Percentiles rank a stretch among this genome's conserved stretches.
phyloP scores from a whole-genome alignment of 1,139 yeast species.

The Suhomyces choctaworum region DNA sequence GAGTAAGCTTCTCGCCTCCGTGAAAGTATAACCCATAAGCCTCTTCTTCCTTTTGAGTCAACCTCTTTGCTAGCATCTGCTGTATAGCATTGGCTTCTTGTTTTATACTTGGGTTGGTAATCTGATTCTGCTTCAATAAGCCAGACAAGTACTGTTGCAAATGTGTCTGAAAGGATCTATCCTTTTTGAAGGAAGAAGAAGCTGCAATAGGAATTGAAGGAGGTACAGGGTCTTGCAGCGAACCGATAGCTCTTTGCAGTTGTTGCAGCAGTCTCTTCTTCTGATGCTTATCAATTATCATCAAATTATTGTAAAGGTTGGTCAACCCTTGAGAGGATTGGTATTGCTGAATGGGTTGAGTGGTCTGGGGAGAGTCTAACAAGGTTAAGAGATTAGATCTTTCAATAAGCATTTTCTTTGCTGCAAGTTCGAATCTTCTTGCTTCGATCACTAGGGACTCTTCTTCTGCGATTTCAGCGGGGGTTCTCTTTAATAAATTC shows the following conservation, averaged over 20 bases:
- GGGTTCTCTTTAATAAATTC: slow-evolving; percentile 75
- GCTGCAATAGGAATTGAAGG: slow-evolving; percentile 62
- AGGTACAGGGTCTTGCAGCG: slow-evolving; percentile 51
- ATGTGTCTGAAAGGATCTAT: slow-evolving; percentile 52
- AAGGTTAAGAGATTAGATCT: slow-evolving; percentile 76
- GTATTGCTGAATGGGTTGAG: slow-evolving; percentile 75
- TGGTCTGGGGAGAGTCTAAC: slow-evolving; percentile 85
- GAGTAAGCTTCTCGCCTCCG: slow-evolving; percentile 65
- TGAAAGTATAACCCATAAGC: slow-evolving; percentile 85
- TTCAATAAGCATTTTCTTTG: slow-evolving; percentile 84
- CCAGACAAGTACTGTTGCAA: slow-evolving; percentile 47
- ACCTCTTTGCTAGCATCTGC: slow-evolving; percentile 51
- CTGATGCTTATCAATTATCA: slow-evolving; percentile 70
- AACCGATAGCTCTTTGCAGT: slow-evolving; percentile 29
- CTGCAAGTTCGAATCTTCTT: slow-evolving; percentile 86
- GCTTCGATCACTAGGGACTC: slow-evolving; percentile 93
- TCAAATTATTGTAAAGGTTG: slow-evolving; percentile 76
- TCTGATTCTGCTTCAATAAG: slow-evolving; percentile 38
- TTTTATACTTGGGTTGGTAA: slow-evolving; percentile 26
- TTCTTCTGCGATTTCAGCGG: slow-evolving; percentile 97
- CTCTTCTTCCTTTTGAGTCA: slow-evolving; percentile 78
- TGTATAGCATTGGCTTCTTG: slow-evolving; percentile 43
- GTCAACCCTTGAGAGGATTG: slow-evolving; percentile 87
- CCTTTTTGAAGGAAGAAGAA: slow-evolving; percentile 51
- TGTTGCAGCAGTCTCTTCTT: slow-evolving; percentile 41